Percentiles rank a stretch among this genome's conserved stretches.
Conservation (phyloP, 163 green algal genomes). For the Coccomyxa subellipsoidea region DNA sequence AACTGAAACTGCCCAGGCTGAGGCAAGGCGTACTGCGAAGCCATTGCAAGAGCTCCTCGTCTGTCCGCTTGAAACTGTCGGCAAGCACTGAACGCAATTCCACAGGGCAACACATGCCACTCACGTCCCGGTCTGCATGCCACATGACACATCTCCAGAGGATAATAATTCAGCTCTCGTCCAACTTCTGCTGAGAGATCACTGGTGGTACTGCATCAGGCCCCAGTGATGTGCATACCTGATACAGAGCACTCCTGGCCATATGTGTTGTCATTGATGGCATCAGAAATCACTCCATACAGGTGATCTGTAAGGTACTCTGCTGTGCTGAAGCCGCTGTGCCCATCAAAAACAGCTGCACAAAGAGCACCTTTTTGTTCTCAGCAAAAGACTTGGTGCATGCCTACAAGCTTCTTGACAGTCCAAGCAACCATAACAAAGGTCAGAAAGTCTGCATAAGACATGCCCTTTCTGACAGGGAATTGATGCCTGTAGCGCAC, state of each 20-base stretch:
- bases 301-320: constrained; percentile 52
- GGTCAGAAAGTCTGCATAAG: too few relatives aligned
- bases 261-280: constrained; percentile 31
- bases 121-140: background rate
- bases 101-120: constrained; percentile 28
- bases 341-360: constrained; percentile 62
- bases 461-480: too few relatives aligned
- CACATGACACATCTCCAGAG: too few relatives aligned
- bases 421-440: too few relatives aligned
- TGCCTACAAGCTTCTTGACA: too few relatives aligned
- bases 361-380: background rate
- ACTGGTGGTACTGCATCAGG: background rate
- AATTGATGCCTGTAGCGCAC: too few relatives aligned
- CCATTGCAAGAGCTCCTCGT: constrained; percentile 37
- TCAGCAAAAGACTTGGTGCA: too few relatives aligned
- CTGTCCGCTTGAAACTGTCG: constrained; percentile 32
- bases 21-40: constrained; percentile 23
- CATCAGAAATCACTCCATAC: constrained; percentile 31
- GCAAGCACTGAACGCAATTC: constrained; percentile 26
- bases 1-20: background rate
- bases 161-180: too few relatives aligned
- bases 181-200: too few relatives aligned
- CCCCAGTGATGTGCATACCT: background rate
- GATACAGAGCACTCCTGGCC: constrained; percentile 9
- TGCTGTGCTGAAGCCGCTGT: constrained; percentile 40